phyloP scores from a whole-genome alignment of 2,329 filamentous ascomycete species.

The Trichoderma sp. region DNA sequence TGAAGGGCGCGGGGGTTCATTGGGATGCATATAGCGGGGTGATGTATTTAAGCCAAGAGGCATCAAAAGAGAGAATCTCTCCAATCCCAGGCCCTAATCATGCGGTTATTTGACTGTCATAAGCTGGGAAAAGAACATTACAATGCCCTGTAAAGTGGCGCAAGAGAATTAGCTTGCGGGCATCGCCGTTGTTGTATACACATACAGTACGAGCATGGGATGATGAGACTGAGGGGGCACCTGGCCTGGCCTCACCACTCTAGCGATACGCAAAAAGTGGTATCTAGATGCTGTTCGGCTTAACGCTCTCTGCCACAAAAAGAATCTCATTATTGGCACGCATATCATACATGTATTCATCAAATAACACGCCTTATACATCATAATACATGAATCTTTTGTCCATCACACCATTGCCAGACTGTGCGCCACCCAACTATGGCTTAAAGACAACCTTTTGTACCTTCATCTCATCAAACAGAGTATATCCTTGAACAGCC shows the following conservation, averaged over 20 bases:
- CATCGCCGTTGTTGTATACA: not conserved
- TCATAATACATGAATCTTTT: not conserved
- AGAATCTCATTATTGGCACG: not conserved
- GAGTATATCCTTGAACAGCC: conserved; percentile 65
- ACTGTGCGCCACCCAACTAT: not conserved
- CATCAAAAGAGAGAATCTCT: not conserved
- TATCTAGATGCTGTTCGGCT: not conserved
- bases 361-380: not conserved
- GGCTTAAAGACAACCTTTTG: conserved; percentile 71
- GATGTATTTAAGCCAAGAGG: not conserved
- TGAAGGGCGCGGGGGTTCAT: not conserved
- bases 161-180: not conserved
- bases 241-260: not conserved
- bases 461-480: conserved; percentile 70
- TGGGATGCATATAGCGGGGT: not conserved
- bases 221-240: not conserved
- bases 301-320: not conserved
- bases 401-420: not conserved
- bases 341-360: not conserved
- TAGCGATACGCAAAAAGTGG: not conserved
- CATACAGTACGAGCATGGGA: not conserved
- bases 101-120: not conserved
- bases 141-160: not conserved
- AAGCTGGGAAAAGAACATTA: too few relatives aligned
- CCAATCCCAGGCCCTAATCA: not conserved